Evolutionary conservation across 345 rosid species (phyloP).

Genomic region (Gossypium stocksii): DNA sequence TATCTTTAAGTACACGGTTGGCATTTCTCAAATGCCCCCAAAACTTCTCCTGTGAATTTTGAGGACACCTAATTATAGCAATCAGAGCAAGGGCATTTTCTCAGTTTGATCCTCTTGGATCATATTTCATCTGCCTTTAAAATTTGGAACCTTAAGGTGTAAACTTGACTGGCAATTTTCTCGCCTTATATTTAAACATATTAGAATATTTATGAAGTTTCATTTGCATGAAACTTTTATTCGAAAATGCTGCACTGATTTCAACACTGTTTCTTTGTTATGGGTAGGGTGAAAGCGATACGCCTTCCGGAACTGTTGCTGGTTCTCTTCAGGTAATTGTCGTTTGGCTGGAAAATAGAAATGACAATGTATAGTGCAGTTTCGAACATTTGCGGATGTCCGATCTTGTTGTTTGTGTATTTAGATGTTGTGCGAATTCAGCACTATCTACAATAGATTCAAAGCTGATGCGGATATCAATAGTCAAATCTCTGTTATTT

Average conservation of each 20-base stretch:
- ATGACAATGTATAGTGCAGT: background rate
- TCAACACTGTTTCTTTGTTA: conserved; percentile 5
- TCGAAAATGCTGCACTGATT: conserved; percentile 14
- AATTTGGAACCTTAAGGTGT: background rate
- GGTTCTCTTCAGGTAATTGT: conserved; percentile 71
- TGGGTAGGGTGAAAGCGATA: conserved; percentile 85
- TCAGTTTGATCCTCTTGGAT: background rate
- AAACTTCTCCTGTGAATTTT: no score
- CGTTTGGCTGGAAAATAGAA: conserved; percentile 1
- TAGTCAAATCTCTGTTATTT: background rate
- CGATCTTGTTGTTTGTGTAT: background rate
- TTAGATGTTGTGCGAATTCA: background rate
- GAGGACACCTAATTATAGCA: no score
- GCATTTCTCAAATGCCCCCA: no score
- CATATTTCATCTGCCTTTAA: background rate
- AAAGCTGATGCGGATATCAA: background rate
- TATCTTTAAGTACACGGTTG: background rate
- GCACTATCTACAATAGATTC: background rate
- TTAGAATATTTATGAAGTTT: background rate
- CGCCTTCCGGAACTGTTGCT: conserved; percentile 53
- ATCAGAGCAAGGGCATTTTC: no score
- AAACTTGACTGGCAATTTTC: background rate
- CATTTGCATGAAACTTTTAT: background rate
- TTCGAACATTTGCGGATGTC: background rate
- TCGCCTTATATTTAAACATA: background rate